Percentiles rank a stretch among this genome's conserved stretches.
phyloP scores from a whole-genome alignment of 1,284 basidiomycete genomes.

The Sanghuangporus sanghuang region DNA sequence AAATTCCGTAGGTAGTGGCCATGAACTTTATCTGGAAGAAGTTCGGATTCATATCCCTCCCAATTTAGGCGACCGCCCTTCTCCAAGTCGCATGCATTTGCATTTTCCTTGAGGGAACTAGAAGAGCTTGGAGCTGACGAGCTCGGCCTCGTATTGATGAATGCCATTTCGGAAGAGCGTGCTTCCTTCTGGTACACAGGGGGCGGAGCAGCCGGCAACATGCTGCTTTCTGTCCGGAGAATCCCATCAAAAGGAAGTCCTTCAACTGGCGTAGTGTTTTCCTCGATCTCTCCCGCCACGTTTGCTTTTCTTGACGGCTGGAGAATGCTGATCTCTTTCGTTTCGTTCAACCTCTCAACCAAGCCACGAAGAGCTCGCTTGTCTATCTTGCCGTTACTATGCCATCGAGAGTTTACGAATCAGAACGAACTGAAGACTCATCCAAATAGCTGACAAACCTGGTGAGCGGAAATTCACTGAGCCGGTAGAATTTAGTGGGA shows the following conservation, averaged over 20 bases:
- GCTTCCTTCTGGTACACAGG: constrained; percentile 16
- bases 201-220: constrained; percentile 10
- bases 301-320: constrained; percentile 12
- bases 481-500: constrained; percentile 38
- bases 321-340: constrained; percentile 13
- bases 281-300: neutral
- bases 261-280: neutral
- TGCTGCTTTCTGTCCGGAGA: constrained; percentile 3
- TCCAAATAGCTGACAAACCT: constrained; percentile 29
- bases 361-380: constrained; percentile 43
- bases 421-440: neutral
- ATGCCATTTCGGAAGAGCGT: neutral
- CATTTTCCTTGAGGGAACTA: constrained; percentile 18
- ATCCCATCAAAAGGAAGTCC: neutral
- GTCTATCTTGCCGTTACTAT: constrained; percentile 48
- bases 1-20: constrained; percentile 43
- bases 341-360: constrained; percentile 29
- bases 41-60: constrained; percentile 48
- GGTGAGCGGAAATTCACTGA: constrained; percentile 46
- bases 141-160: neutral
- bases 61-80: constrained; percentile 29
- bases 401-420: neutral
- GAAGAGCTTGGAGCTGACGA: neutral
- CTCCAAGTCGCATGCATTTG: constrained; percentile 23
- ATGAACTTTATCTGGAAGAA: constrained; percentile 45